Base-by-base conservation (phyloP, 2,329 filamentous ascomycete species). In the Fusarium tupiense region DNA sequence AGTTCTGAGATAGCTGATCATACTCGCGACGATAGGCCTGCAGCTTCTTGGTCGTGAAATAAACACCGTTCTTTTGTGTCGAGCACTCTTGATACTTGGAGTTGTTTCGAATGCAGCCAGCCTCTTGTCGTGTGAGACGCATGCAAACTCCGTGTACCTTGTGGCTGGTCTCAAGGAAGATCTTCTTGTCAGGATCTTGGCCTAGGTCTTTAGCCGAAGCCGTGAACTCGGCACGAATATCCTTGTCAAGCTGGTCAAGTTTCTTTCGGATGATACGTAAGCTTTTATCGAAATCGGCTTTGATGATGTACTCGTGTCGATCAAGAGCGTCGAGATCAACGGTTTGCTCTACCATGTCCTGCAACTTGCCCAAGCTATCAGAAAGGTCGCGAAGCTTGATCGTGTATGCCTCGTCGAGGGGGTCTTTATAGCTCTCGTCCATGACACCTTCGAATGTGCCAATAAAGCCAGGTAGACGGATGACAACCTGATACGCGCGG, bases 281-380 rank as follows among this genome's bases (percentile, higher is more conserved):
- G 62, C 91, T 90, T 67, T 98, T 95, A 79, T 99, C 96, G 74
- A 98, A 99, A 80, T 99, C 96, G 2, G 97, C 94, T 84, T 98
- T 99, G 88, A 99, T 99, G 78, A 98, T 96, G 84, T 97, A 99
- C 81, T 99, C 96, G 80, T 99, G 96, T 75, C 96, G 95, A 79
- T 99, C 96, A 17, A 99, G 89, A 6, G 96, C 96, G 66, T 98
- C 94, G 1, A 99, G 89, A 79, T 99, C 96, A 20, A 99, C 95
- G 0, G 97, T 99, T 4, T 96, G 98, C 85, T 99, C 96, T 1
- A 99, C 96, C 94, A 99, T 98, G 81, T 99, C 96, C 79, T 96
- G 94, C 17, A 99, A 87, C 80, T 95, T 98, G 33, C 89, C 91
- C 58, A 99, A 88, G 78, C 91, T 94, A 78, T 94, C 91, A 11